These are phyloP conservation scores for Telfairia occidentalis DNA, from an alignment of 331 rosid species.

Conservation along the genomic window DNA sequence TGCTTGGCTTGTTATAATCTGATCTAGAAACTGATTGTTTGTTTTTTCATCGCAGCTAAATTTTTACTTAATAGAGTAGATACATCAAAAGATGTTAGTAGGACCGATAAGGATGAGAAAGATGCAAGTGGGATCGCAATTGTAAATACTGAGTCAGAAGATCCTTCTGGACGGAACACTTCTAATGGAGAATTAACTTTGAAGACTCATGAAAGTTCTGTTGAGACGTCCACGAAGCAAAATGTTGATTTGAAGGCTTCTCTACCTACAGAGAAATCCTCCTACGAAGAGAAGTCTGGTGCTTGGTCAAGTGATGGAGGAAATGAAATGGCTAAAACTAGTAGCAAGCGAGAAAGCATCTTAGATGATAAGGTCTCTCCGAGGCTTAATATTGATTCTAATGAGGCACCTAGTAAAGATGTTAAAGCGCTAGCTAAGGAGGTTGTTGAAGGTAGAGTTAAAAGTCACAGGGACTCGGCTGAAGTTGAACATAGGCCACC, in stretches of 20 bases:
- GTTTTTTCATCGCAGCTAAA: conserved; percentile 59
- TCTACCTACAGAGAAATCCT: conserved; percentile 8
- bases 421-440: conserved; percentile 14
- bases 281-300: conserved; percentile 16
- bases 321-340: conserved; percentile 13
- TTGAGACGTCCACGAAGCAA: conserved; percentile 17
- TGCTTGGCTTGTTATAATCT: conserved; percentile 9
- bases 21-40: conserved; percentile 18
- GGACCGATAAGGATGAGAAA: conserved; percentile 31
- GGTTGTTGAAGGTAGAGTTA: conserved; percentile 15
- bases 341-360: conserved; percentile 4
- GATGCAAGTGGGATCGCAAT: conserved; percentile 20
- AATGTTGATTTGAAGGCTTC: conserved; percentile 21
- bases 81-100: conserved; percentile 32
- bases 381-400: conserved; percentile 22
- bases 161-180: conserved; percentile 19
- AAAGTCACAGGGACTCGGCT: conserved; percentile 10
- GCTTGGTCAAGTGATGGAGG: conserved; percentile 11
- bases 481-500: conserved; percentile 25
- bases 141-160: conserved; percentile 20
- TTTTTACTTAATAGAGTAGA: conserved; percentile 45
- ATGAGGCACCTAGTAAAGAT: conserved; percentile 9
- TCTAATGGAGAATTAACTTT: conserved; percentile 18
- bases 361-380: conserved; percentile 6
- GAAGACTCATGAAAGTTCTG: conserved; percentile 18